These are phyloP conservation scores for Avena atlantica DNA, from an alignment of 176 grass and related monocot genomes.

Conservation along the genomic window DNA sequence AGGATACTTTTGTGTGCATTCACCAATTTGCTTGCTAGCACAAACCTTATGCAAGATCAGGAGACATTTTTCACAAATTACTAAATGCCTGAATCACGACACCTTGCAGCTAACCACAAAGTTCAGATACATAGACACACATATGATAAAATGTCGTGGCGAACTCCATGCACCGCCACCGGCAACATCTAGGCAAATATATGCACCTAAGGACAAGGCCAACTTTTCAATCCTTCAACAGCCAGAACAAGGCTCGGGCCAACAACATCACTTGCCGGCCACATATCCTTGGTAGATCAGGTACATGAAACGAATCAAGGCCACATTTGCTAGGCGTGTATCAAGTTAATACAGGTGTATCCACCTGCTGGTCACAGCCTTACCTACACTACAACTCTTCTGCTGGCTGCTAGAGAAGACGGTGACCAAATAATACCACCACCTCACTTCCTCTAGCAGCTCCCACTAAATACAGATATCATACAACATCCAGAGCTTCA, in stretches of 20 bases:
- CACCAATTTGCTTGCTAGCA: background rate
- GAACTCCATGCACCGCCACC: background rate
- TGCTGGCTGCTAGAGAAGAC: background rate
- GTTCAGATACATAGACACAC: background rate
- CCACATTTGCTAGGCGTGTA: slow-evolving; percentile 9
- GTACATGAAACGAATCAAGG: slow-evolving; percentile 17
- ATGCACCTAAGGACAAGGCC: background rate
- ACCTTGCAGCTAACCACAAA: background rate
- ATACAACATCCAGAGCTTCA: slow-evolving; percentile 45
- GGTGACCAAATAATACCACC: background rate
- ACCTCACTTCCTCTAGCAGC: background rate
- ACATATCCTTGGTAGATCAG: background rate
- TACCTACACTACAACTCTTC: slow-evolving; percentile 14
- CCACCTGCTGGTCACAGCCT: background rate
- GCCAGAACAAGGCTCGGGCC: background rate
- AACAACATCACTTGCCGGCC: background rate
- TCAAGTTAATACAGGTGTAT: background rate
- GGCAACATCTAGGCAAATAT: background rate
- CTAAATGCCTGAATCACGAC: background rate
- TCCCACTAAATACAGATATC: slow-evolving; percentile 16
- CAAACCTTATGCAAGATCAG: background rate
- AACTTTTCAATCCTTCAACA: background rate
- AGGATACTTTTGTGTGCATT: background rate
- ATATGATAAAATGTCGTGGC: background rate
- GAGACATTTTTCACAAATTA: background rate